These are phyloP conservation scores for Neotropicomus parvogracilis DNA, from an alignment of 1,284 basidiomycete genomes.

Conservation along the genomic window DNA sequence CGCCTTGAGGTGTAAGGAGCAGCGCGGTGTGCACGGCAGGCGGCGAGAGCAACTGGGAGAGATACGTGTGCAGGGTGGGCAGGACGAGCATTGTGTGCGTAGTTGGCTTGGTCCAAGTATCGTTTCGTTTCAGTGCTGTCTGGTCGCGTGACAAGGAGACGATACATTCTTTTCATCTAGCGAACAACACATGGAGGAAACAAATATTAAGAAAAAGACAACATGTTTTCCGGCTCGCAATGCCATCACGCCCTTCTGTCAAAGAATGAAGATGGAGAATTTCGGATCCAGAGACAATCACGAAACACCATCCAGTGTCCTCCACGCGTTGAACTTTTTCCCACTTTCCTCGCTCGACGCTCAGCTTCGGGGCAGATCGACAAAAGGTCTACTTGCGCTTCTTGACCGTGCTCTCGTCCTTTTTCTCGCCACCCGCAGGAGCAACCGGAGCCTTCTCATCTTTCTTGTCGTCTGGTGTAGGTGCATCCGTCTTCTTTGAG, in stretches of 20 bases:
- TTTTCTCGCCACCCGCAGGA: slow-evolving; percentile 64
- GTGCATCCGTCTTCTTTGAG: slow-evolving; percentile 70
- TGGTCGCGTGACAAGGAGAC: slow-evolving; percentile 5
- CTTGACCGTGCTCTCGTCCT: slow-evolving; percentile 36
- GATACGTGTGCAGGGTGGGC: slow-evolving; percentile 26
- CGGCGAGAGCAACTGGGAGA: slow-evolving; percentile 30
- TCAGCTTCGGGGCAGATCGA: slow-evolving; percentile 3
- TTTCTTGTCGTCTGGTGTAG: slow-evolving; percentile 63
- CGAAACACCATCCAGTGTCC: slow-evolving; percentile 12
- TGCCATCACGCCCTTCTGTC: slow-evolving; percentile 3
- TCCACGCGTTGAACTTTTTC: slow-evolving; percentile 13
- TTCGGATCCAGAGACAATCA: not conserved
- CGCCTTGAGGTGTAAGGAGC: slow-evolving; percentile 31
- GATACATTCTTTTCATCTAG: slow-evolving; percentile 20
- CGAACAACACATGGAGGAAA: slow-evolving; percentile 20
- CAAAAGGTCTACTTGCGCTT: slow-evolving; percentile 31
- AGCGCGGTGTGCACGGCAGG: slow-evolving; percentile 30
- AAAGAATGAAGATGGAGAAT: slow-evolving; percentile 8
- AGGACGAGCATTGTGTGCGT: slow-evolving; percentile 30
- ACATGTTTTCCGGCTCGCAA: slow-evolving; percentile 2
- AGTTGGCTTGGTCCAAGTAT: slow-evolving; percentile 4
- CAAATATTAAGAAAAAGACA: slow-evolving; percentile 12
- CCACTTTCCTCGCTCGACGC: slow-evolving; percentile 3
- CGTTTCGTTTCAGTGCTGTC: not conserved
- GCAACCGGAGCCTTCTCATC: slow-evolving; percentile 61